These are phyloP conservation scores for Aspergillus jensenii DNA, from an alignment of 2,329 filamentous ascomycete species.

Conservation along the genomic window DNA sequence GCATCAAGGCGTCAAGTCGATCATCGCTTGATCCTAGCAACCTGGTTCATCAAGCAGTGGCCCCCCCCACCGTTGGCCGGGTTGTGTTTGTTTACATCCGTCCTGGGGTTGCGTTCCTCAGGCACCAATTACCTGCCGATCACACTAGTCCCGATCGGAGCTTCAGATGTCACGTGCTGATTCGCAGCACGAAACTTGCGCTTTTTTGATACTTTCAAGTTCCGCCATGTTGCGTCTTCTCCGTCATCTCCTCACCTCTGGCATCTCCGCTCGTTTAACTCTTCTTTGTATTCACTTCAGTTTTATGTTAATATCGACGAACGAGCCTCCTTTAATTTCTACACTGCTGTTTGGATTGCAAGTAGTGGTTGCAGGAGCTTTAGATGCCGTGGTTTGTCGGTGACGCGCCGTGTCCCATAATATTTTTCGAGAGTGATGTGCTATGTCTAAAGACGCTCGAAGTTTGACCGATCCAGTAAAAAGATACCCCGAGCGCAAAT, in stretches of 20 bases:
- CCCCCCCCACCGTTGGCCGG: conserved; percentile 7
- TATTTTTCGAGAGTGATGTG: conserved; percentile 19
- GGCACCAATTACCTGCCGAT: conserved; percentile 28
- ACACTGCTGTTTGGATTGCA: background rate
- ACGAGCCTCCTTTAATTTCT: background rate
- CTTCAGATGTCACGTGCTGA: conserved; percentile 25
- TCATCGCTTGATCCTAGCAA: conserved; percentile 3
- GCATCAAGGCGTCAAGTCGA: conserved; percentile 4
- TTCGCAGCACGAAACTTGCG: conserved; percentile 19
- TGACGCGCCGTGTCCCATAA: conserved; percentile 3
- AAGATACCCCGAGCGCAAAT: conserved; percentile 6
- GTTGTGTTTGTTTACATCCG: conserved; percentile 42
- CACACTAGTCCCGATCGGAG: conserved; percentile 25
- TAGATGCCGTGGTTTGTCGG: background rate
- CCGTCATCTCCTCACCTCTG: background rate
- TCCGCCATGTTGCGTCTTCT: background rate
- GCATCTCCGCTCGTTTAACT: background rate
- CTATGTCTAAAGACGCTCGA: conserved; percentile 15
- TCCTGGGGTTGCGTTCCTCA: conserved; percentile 25
- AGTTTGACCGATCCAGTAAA: conserved; percentile 4
- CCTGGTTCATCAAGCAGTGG: conserved; percentile 1
- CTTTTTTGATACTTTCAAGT: conserved; percentile 13
- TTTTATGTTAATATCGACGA: background rate
- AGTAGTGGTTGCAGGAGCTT: background rate
- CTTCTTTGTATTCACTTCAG: background rate